Conservation (phyloP, 257 asterid genomes). For the Scutellaria galericulata region DNA sequence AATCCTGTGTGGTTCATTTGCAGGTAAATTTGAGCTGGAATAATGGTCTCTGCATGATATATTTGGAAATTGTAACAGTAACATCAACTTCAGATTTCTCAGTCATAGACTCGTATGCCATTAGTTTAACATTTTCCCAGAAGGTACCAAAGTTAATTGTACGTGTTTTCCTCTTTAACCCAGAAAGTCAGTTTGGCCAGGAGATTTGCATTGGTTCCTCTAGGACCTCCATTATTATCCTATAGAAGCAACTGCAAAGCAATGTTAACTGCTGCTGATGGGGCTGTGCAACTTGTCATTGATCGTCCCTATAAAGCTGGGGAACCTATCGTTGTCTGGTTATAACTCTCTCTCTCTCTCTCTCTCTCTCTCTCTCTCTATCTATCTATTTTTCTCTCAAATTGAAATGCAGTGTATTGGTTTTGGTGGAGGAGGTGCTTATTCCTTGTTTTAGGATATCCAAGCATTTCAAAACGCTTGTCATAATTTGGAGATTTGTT, state of each 20-base stretch:
- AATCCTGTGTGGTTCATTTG: slow-evolving; percentile 97
- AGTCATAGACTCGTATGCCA: neutral
- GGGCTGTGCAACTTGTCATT: slow-evolving; percentile 83
- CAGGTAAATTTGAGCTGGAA: slow-evolving; percentile 62
- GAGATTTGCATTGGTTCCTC: slow-evolving; percentile 96
- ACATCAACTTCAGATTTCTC: slow-evolving; percentile 29
- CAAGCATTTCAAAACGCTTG: slow-evolving; percentile 15
- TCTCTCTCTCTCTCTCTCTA: slow-evolving; percentile 23
- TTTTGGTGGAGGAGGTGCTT: slow-evolving; percentile 18
- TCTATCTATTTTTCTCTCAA: neutral
- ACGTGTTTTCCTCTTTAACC: slow-evolving; percentile 34
- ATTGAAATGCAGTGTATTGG: slow-evolving; percentile 15
- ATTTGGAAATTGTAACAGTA: slow-evolving; percentile 15
- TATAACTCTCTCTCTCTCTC: slow-evolving; percentile 38
- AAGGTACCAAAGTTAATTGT: slow-evolving; percentile 24
- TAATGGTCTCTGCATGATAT: slow-evolving; percentile 14
- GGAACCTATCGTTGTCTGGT: slow-evolving; percentile 95
- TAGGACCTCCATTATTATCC: slow-evolving; percentile 88
- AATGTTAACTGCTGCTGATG: slow-evolving; percentile 83
- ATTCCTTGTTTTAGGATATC: slow-evolving; percentile 24
- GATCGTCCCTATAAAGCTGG: slow-evolving; percentile 87
- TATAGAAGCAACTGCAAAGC: slow-evolving; percentile 98
- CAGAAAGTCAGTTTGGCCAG: slow-evolving; percentile 98
- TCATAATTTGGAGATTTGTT: slow-evolving; percentile 35
- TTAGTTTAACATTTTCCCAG: slow-evolving; percentile 11